Evolutionary conservation across 352 stramenopile genomes (phyloP).

Genomic region (Pythium aristosporum): DNA sequence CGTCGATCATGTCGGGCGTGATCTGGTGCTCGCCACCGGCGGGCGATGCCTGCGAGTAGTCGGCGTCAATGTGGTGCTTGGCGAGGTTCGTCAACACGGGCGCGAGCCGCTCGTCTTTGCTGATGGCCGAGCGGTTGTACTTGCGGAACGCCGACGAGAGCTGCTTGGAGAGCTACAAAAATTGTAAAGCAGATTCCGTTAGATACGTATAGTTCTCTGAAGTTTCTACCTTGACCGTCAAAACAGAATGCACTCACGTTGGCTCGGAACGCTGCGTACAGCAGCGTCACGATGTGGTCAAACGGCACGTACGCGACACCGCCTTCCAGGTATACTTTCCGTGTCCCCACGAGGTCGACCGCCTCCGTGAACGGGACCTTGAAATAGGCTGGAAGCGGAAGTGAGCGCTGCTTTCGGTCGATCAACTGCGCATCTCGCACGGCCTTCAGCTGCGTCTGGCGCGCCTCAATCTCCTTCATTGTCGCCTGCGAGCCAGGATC

Average conservation of each 20-base stretch:
- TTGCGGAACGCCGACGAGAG: slow-evolving; percentile 87
- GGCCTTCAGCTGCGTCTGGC: slow-evolving; percentile 62
- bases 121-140: slow-evolving; percentile 88
- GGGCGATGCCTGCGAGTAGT: slow-evolving; percentile 62
- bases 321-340: slow-evolving; percentile 93
- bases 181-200: background rate
- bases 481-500: slow-evolving; percentile 34
- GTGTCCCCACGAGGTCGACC: slow-evolving; percentile 87
- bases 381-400: slow-evolving; percentile 87
- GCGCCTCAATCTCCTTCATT: slow-evolving; percentile 59
- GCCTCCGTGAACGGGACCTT: slow-evolving; percentile 97
- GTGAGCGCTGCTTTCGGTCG: slow-evolving; percentile 48
- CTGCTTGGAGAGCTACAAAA: slow-evolving; percentile 85
- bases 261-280: slow-evolving; percentile 91
- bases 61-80: slow-evolving; percentile 95
- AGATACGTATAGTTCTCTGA: background rate
- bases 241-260: slow-evolving; percentile 43
- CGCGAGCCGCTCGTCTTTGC: slow-evolving; percentile 91
- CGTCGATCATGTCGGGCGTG: slow-evolving; percentile 91
- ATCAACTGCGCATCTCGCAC: slow-evolving; percentile 54
- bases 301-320: slow-evolving; percentile 96
- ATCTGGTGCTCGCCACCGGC: slow-evolving; percentile 62
- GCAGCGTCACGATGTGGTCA: slow-evolving; percentile 93
- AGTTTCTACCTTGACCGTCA: no score
- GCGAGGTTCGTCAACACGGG: slow-evolving; percentile 95